Evolutionary conservation across 768 basidiomycete genomes (phyloP).

Genomic region (Panellus pusillus): DNA sequence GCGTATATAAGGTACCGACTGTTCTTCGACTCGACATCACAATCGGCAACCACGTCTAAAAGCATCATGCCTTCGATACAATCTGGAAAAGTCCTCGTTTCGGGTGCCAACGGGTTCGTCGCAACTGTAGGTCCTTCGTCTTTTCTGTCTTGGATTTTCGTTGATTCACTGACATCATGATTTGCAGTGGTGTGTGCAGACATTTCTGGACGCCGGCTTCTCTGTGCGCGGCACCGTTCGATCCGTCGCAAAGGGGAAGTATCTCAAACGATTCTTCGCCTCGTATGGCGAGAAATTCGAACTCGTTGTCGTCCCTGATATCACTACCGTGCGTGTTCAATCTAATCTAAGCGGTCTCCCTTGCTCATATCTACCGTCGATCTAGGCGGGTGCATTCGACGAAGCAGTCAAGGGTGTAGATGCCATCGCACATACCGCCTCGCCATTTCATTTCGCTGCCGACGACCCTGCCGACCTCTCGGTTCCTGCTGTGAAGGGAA

Average conservation of each 20-base stretch:
- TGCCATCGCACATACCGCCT: slow-evolving; percentile 68
- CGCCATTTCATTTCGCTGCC: slow-evolving; percentile 51
- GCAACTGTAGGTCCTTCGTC: slow-evolving; percentile 31
- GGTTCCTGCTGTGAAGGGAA: slow-evolving; percentile 41
- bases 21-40: too few relatives aligned
- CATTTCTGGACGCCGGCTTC: slow-evolving; percentile 60
- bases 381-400: slow-evolving; percentile 68
- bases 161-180: neutral
- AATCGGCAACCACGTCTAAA: too few relatives aligned
- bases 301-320: slow-evolving; percentile 69
- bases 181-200: slow-evolving; percentile 46
- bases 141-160: too few relatives aligned
- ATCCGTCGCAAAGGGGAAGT: slow-evolving; percentile 53
- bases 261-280: slow-evolving; percentile 56
- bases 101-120: slow-evolving; percentile 61
- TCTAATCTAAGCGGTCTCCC: too few relatives aligned
- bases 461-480: slow-evolving; percentile 40
- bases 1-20: too few relatives aligned
- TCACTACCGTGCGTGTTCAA: slow-evolving; percentile 34
- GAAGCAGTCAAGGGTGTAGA: slow-evolving; percentile 76
- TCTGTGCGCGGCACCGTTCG: slow-evolving; percentile 67
- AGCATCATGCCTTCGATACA: too few relatives aligned
- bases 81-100: slow-evolving; percentile 6
- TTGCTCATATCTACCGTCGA: neutral
- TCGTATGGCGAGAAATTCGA: slow-evolving; percentile 58